Conservation (phyloP, 345 rosid species). For the Melastoma malabathricum region DNA sequence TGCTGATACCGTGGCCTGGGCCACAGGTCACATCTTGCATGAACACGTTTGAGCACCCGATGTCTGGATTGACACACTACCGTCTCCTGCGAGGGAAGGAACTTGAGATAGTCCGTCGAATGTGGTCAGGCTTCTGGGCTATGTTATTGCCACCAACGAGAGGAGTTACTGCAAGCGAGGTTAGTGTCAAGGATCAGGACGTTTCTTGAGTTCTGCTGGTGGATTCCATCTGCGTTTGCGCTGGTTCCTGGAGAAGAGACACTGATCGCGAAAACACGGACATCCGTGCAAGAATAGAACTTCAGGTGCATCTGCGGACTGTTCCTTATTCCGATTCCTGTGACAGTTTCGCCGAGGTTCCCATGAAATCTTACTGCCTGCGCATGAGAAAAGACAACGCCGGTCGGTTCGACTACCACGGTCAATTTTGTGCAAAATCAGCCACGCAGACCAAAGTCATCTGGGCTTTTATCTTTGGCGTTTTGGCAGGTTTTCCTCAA, state of each 20-base stretch:
- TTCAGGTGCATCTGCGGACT: slow-evolving; percentile 80
- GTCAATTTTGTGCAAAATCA: too few species aligned
- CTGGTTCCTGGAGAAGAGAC: slow-evolving; percentile 65
- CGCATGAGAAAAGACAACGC: slow-evolving; percentile 4
- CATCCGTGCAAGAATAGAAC: slow-evolving; percentile 45
- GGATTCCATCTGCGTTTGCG: slow-evolving; percentile 81
- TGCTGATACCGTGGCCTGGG: slow-evolving; percentile 88
- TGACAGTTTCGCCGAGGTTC: slow-evolving; percentile 45
- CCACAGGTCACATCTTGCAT: slow-evolving; percentile 64
- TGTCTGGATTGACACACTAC: slow-evolving; percentile 72
- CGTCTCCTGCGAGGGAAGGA: slow-evolving; percentile 50
- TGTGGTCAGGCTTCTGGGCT: too few species aligned
- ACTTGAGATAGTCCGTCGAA: too few species aligned
- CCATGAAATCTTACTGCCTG: slow-evolving; percentile 80
- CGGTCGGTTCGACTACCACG: too few species aligned
- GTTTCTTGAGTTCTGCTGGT: slow-evolving; percentile 61
- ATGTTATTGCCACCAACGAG: too few species aligned
- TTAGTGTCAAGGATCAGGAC: slow-evolving; percentile 44
- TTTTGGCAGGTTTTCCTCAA: slow-evolving; percentile 14
- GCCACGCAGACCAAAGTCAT: slow-evolving; percentile 12
- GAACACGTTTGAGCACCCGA: slow-evolving; percentile 63
- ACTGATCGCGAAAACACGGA: slow-evolving; percentile 43
- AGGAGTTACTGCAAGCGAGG: slow-evolving; percentile 59
- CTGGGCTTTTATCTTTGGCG: slow-evolving; percentile 62
- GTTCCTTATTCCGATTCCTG: slow-evolving; percentile 69